Percentiles rank a stretch among this genome's conserved stretches.
phyloP scores from a whole-genome alignment of 1,139 yeast species.

The Zygoascus sp. region DNA sequence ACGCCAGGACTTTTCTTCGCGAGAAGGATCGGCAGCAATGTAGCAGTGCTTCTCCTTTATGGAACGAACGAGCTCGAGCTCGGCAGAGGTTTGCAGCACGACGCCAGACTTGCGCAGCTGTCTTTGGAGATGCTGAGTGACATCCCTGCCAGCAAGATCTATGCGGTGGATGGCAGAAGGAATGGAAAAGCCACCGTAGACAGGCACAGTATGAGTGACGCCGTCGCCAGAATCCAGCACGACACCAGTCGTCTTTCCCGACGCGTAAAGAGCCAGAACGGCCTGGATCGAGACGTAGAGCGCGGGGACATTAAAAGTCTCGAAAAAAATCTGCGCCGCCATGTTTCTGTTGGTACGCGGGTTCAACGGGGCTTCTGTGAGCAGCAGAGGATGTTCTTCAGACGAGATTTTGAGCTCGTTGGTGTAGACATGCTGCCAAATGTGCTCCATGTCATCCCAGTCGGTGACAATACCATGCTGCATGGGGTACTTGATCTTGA shows the following conservation, averaged over 20 bases:
- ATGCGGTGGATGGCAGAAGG: slow-evolving; percentile 69
- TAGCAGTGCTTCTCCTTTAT: slow-evolving; percentile 75
- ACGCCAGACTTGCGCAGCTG: slow-evolving; percentile 68
- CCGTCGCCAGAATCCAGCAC: slow-evolving; percentile 93
- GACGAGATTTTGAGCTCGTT: slow-evolving; percentile 63
- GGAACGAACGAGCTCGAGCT: slow-evolving; percentile 70
- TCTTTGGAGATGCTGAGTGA: slow-evolving; percentile 68
- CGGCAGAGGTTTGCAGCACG: slow-evolving; percentile 62
- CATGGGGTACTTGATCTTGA: slow-evolving; percentile 66
- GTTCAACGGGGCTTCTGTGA: slow-evolving; percentile 88
- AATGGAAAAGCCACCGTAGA: slow-evolving; percentile 80
- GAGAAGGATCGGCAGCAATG: slow-evolving; percentile 61
- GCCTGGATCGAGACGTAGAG: slow-evolving; percentile 81
- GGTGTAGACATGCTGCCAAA: slow-evolving; percentile 64
- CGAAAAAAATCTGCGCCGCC: slow-evolving; percentile 76
- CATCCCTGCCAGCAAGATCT: slow-evolving; percentile 83
- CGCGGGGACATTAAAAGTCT: slow-evolving; percentile 82
- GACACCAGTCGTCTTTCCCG: slow-evolving; percentile 87
- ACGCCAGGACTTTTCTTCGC: slow-evolving; percentile 59
- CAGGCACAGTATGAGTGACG: slow-evolving; percentile 82
- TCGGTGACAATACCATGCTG: slow-evolving; percentile 75
- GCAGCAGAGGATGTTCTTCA: slow-evolving; percentile 82
- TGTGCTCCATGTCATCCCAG: slow-evolving; percentile 81
- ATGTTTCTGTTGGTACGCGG: slow-evolving; percentile 66
- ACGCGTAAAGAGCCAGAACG: slow-evolving; percentile 76